Percentiles rank a stretch among this genome's conserved stretches.
Evolutionary conservation across 2,329 filamentous ascomycete genomes (phyloP).

Genomic region (Arthrobotrys sphaeroides): DNA sequence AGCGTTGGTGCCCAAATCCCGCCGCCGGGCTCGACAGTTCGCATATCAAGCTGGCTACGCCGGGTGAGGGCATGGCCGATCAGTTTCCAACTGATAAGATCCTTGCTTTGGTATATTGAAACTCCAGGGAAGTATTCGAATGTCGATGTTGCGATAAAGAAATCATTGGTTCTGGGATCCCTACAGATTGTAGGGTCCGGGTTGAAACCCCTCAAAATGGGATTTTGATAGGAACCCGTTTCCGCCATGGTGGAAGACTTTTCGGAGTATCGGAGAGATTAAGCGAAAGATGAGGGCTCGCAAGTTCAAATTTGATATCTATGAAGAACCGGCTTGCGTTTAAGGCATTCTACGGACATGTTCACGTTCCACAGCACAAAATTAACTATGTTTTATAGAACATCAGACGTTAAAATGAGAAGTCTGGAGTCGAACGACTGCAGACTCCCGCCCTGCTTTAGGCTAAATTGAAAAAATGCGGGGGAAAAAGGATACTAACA

Average conservation of each 20-base stretch:
- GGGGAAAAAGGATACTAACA: not conserved
- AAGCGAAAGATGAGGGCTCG: too few species aligned
- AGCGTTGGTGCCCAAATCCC: constrained; percentile 74
- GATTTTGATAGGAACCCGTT: constrained; percentile 61
- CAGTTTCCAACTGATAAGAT: constrained; percentile 66
- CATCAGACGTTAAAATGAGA: not conserved
- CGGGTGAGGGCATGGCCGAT: constrained; percentile 67
- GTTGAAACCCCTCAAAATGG: constrained; percentile 70
- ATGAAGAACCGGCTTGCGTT: not conserved
- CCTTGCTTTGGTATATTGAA: constrained; percentile 69
- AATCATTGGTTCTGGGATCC: constrained; percentile 65
- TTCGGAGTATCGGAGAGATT: constrained; percentile 33
- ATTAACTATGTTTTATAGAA: constrained; percentile 21
- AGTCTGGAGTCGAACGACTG: constrained; percentile 2
- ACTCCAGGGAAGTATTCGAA: constrained; percentile 72
- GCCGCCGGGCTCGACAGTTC: constrained; percentile 68
- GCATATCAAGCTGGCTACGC: constrained; percentile 66
- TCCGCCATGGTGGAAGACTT: constrained; percentile 20
- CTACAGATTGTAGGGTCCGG: constrained; percentile 68
- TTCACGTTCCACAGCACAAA: not conserved
- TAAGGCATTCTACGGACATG: not conserved
- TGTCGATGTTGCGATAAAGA: constrained; percentile 70
- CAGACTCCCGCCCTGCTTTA: constrained; percentile 14
- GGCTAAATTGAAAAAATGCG: constrained; percentile 40
- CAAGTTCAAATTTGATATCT: not conserved